Conservation (phyloP, 129 eudicot genomes). For the Centaurea solstitialis region DNA sequence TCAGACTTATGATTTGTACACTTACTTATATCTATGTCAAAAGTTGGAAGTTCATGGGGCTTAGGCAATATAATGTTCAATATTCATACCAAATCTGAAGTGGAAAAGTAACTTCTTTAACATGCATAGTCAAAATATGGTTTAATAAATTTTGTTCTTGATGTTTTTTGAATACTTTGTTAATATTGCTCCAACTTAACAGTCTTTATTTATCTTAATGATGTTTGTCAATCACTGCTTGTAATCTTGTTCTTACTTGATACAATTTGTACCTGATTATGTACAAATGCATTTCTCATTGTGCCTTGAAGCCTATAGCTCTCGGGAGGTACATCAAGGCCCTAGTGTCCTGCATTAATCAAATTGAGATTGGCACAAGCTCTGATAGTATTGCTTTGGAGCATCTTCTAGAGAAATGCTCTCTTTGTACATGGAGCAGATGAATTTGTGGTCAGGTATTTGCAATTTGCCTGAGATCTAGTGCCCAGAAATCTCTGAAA, state of each 20-base stretch:
- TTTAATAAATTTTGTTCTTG: background rate
- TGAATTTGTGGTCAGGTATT: slow-evolving; percentile 85
- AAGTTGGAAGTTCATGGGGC: background rate
- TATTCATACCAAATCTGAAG: background rate
- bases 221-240: background rate
- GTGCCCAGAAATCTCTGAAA: slow-evolving; percentile 80
- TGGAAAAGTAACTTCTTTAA: background rate
- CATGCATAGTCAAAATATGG: background rate
- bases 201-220: background rate
- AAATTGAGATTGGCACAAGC: slow-evolving; percentile 31
- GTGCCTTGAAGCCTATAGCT: slow-evolving; percentile 97
- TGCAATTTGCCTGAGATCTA: slow-evolving; percentile 78
- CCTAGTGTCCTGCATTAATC: slow-evolving; percentile 58
- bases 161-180: background rate
- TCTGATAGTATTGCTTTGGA: slow-evolving; percentile 47
- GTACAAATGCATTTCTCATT: slow-evolving; percentile 74
- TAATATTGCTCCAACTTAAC: background rate
- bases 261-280: slow-evolving; percentile 6
- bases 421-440: slow-evolving; percentile 79
- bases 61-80: background rate
- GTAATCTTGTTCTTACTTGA: slow-evolving; percentile 7
- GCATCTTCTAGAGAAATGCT: slow-evolving; percentile 81
- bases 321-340: slow-evolving; percentile 88
- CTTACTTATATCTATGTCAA: background rate
- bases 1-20: background rate